Evolutionary conservation across 352 stramenopile species (phyloP), one percentile per base, ranked within the genome.

Genomic region (Pythium insidiosum): DNA sequence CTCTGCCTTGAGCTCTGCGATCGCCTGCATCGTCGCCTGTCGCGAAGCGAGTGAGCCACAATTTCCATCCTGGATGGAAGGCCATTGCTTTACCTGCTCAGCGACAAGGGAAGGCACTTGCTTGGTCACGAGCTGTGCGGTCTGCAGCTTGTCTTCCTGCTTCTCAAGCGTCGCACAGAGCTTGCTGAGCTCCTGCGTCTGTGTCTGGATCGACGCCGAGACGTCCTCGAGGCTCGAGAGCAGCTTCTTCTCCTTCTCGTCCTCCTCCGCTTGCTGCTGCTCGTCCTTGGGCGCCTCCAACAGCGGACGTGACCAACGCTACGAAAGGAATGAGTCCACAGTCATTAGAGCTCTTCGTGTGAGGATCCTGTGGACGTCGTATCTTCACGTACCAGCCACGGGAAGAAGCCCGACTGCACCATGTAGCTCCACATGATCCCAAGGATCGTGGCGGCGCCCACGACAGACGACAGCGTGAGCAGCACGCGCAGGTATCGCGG

Each of bases 371-470:
- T n/a, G n/a, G n/a, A n/a, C n/a, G n/a, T n/a, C n/a, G n/a, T n/a
- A n/a, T n/a, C n/a, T n/a, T n/a, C 37, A 63, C 65, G 19, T 66
- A 83, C 73, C 46, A 83, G 48, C 70, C 74, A 86, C 6, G 68
- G 69, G 10, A 87, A 62, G 51, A 80, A 87, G 7, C 70, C 73
- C 7, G 64, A 79, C 30, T 86, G 64, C 30, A 84, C 52, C n/a
- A 73, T 67, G 36, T 74, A 87, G 47, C 84, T 84, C 78, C 78
- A 91, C 24, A 86, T 36, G 38, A 87, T 82, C 3, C 66, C 68
- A 4, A 91, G 50, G 20, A 88, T 69, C 40, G 78, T 84, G 18
- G 78, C 73, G 1, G 71, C 70, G 21, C 78, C 75, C 0, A 88
- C 65, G 11, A 88, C 59, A 29, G 76, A 85, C 45, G 76, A 86